Evolutionary conservation across 108 stramenopile species (phyloP), one percentile per base, ranked within the genome.

Genomic region (Aurantiochytrium sp.): DNA sequence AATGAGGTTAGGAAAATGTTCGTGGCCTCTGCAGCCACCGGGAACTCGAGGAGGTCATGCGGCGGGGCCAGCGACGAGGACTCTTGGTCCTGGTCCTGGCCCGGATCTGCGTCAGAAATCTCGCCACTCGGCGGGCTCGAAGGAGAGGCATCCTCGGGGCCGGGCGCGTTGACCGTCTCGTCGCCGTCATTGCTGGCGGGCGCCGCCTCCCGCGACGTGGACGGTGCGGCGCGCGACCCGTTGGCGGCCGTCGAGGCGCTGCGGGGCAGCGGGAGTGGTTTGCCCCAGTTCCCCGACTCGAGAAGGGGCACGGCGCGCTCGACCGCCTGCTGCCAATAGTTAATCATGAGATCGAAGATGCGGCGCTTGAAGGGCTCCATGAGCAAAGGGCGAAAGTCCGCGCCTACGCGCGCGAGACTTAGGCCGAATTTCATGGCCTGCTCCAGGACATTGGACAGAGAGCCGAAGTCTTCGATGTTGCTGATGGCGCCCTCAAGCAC

Each of bases 401-500:
- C 73, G 42, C 73, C 73, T 48, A 81, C 73, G n/a, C 73, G 39
- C n/a, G 73, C 73, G 27, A 81, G 45, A 81, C 73, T 81, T 5
- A 81, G 73, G 8, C 73, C 73, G 32, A 81, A 81, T 24, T 81
- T 81, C 73, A 81, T 81, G 45, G 73, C 73, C 30, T 81, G 73
- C 45, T 81, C 73, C 21, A 81, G 45, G 1, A 81, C 73, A 48
- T 81, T 81, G 0, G 73, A 6, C 27, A 81, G 39, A 30, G 73
- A 81, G 3, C 73, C 45, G 32, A 81, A 81, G n/a, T 81, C 73
- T 5, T 81, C 73, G 32, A 81, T 81, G 45, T 81, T 48, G 27
- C 73, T 30, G 15, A 81, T 81, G 21, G 73, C 73, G 27, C 45
- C 24, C 27, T 81, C 45, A 24, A 81, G 73, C 12, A 48, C 24